phyloP scores from a whole-genome alignment of 1,284 basidiomycete genomes.

The Heterobasidion occidentale region DNA sequence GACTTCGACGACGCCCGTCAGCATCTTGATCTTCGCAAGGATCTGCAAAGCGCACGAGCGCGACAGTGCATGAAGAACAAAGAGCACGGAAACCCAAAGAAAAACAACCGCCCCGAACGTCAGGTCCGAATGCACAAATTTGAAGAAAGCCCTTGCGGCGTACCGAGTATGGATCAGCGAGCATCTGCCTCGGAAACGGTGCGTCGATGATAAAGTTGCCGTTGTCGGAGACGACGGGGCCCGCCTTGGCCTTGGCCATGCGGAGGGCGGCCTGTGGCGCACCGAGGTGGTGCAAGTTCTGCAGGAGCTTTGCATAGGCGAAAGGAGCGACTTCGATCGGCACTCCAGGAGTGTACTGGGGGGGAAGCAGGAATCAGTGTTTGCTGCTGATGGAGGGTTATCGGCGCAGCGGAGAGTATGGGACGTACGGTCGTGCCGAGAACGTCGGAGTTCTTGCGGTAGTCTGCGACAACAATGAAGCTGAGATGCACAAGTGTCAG shows the following conservation, averaged over 20 bases:
- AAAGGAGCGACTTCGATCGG: conserved; percentile 97
- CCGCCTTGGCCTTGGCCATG: conserved; percentile 82
- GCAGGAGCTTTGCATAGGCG: conserved; percentile 84
- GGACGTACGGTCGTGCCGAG: conserved; percentile 76
- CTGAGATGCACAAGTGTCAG: not conserved
- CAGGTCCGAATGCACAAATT: too few species aligned
- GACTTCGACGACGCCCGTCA: conserved; percentile 96
- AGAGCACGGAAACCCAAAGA: too few species aligned
- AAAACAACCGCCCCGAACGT: too few species aligned
- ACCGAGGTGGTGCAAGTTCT: conserved; percentile 57
- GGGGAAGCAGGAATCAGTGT: not conserved
- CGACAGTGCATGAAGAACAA: not conserved
- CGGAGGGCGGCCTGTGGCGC: conserved; percentile 64
- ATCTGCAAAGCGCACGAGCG: conserved; percentile 35
- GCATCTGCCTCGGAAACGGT: conserved; percentile 65
- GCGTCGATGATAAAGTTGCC: conserved; percentile 95
- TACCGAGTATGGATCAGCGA: conserved; percentile 67
- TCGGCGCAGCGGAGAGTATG: not conserved
- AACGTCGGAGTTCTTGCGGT: conserved; percentile 82
- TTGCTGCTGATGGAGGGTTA: not conserved
- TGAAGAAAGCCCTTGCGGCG: conserved; percentile 14
- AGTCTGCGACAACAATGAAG: conserved; percentile 94
- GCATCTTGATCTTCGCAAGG: conserved; percentile 71
- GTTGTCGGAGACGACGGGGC: conserved; percentile 95
- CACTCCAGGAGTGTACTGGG: conserved; percentile 81